Evolutionary conservation across 768 basidiomycete species (phyloP).

Genomic region (Infundibulicybe gibba): DNA sequence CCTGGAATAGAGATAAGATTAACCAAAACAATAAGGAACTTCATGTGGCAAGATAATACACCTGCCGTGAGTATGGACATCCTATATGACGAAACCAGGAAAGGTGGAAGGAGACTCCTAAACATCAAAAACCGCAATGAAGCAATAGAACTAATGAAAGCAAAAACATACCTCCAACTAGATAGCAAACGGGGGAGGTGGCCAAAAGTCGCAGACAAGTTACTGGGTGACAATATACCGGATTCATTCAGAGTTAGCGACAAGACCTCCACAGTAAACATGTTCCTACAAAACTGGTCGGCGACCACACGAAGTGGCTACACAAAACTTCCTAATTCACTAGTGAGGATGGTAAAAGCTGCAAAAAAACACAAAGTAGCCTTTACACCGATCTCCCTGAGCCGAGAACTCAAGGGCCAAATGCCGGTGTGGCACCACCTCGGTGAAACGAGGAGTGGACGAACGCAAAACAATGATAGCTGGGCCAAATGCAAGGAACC

Average conservation of each 20-base stretch:
- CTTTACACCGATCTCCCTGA: constrained; percentile 9
- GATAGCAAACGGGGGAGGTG: constrained; percentile 19
- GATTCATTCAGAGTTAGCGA: constrained; percentile 1
- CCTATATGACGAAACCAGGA: constrained; percentile 5
- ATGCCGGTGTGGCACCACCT: constrained; percentile 30
- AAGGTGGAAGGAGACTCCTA: constrained; percentile 21
- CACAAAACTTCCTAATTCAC: constrained; percentile 4
- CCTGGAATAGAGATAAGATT: constrained; percentile 14
- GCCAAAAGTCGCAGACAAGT: constrained; percentile 21
- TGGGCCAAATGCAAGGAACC: constrained; percentile 4
- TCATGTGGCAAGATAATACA: constrained; percentile 18
- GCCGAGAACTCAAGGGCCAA: constrained; percentile 2
- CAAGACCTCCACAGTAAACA: constrained; percentile 5
- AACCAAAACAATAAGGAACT: constrained; percentile 13
- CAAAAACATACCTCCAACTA: constrained; percentile 17
- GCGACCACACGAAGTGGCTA: neutral
- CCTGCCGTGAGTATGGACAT: constrained; percentile 13
- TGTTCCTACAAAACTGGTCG: constrained; percentile 24
- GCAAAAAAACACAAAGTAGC: constrained; percentile 12
- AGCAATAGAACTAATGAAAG: constrained; percentile 18
- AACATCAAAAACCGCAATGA: constrained; percentile 21
- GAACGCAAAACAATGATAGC: neutral
- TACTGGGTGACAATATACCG: constrained; percentile 9
- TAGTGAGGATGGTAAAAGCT: constrained; percentile 12
- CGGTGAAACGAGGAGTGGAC: constrained; percentile 2